Conservation (phyloP, 495 filamentous ascomycete genomes). For the Darksidea phi region DNA sequence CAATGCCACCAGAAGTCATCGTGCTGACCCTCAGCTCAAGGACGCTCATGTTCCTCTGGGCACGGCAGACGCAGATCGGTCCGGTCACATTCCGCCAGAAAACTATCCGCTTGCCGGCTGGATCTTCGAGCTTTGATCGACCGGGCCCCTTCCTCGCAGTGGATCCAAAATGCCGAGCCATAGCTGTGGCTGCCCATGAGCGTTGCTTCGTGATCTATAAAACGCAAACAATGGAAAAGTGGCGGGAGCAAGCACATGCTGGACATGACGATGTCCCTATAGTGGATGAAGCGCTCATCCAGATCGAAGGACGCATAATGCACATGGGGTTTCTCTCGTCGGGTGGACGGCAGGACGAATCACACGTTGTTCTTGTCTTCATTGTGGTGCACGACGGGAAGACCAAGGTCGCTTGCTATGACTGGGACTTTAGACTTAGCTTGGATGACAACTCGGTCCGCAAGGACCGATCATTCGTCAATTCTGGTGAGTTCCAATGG, state of each 20-base stretch:
- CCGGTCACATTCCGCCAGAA: slow-evolving; percentile 56
- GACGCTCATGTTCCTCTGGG: slow-evolving; percentile 31
- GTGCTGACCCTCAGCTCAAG: slow-evolving; percentile 62
- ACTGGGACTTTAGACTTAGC: slow-evolving; percentile 62
- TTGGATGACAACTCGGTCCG: slow-evolving; percentile 16
- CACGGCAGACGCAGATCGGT: slow-evolving; percentile 54
- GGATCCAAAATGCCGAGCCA: slow-evolving; percentile 68
- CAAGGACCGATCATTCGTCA: slow-evolving; percentile 9
- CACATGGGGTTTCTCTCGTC: slow-evolving; percentile 88
- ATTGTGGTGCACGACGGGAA: slow-evolving; percentile 60
- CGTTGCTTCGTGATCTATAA: slow-evolving; percentile 62
- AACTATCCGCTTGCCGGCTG: slow-evolving; percentile 56
- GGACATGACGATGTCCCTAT: slow-evolving; percentile 24
- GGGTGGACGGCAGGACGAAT: slow-evolving; percentile 54
- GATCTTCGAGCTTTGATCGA: slow-evolving; percentile 54
- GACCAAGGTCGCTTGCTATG: slow-evolving; percentile 67
- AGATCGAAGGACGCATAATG: slow-evolving; percentile 70
- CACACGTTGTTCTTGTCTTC: slow-evolving; percentile 71
- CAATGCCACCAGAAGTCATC: slow-evolving; percentile 72
- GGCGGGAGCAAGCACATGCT: slow-evolving; percentile 5
- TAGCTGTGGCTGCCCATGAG: slow-evolving; percentile 63
- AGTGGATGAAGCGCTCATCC: slow-evolving; percentile 54
- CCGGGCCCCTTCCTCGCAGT: slow-evolving; percentile 79
- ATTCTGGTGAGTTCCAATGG: slow-evolving; percentile 8
- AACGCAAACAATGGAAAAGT: slow-evolving; percentile 49